A percentile compares a stretch with the other conserved stretches of the same genome.
phyloP scores from a whole-genome alignment of 495 filamentous ascomycete species.

The Stereocaulon alpinum region DNA sequence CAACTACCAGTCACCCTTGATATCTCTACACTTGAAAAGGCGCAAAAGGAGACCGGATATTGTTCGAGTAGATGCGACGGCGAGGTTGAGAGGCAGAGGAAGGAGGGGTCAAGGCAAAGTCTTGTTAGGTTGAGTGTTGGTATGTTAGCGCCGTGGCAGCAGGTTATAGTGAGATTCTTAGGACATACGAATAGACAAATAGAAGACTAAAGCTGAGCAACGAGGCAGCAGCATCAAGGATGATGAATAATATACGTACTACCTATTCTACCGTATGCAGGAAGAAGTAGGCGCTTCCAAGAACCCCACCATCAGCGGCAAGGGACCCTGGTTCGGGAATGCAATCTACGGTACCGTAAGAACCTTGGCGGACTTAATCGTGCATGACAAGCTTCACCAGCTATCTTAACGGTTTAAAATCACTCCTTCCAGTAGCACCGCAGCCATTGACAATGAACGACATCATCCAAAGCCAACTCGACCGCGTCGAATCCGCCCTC shows the following conservation, averaged over 20 bases:
- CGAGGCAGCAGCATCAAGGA: not conserved
- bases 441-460: conserved; percentile 40
- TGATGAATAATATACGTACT: not conserved
- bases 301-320: not conserved
- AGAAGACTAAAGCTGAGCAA: not conserved
- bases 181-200: not conserved
- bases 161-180: too few relatives aligned
- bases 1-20: conserved; percentile 4
- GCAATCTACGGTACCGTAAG: too few relatives aligned
- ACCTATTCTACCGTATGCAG: not conserved
- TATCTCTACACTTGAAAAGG: not conserved
- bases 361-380: not conserved
- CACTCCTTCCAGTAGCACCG: not conserved
- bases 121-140: too few relatives aligned
- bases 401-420: not conserved
- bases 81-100: not conserved
- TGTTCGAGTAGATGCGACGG: not conserved
- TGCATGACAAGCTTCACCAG: not conserved
- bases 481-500: conserved; percentile 58
- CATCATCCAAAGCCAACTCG: conserved; percentile 48
- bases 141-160: too few relatives aligned
- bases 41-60: not conserved
- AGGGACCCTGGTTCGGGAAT: too few relatives aligned
- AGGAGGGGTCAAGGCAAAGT: not conserved
- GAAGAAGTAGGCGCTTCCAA: conserved; percentile 3